A percentile compares a stretch with the other conserved stretches of the same genome.
These are phyloP conservation scores for Clitopilus passeckerianus DNA, from an alignment of 768 basidiomycete genomes.

Conservation along the genomic window DNA sequence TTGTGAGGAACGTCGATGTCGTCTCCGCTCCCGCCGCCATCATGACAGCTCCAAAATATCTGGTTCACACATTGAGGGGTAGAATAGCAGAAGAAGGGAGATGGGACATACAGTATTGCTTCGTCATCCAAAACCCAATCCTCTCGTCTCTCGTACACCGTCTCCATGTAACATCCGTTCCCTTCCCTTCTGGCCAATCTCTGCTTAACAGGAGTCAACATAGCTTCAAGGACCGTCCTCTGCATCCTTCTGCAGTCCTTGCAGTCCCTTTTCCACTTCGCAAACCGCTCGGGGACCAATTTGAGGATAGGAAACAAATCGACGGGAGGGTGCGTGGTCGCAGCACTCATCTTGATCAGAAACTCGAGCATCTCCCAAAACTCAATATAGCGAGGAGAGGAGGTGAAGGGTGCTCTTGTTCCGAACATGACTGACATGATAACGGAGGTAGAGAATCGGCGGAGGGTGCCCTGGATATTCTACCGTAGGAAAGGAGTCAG, in stretches of 20 bases:
- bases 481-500: neutral
- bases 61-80: too few species aligned
- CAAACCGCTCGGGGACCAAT: constrained; percentile 11
- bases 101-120: neutral
- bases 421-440: neutral
- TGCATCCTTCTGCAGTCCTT: constrained; percentile 2
- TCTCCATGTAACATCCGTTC: constrained; percentile 20
- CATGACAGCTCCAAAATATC: constrained; percentile 19
- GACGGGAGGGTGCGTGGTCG: neutral
- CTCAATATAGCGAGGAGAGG: neutral
- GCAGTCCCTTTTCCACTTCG: constrained; percentile 11
- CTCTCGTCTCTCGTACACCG: constrained; percentile 4
- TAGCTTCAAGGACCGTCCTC: neutral
- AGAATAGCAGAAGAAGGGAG: neutral
- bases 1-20: constrained; percentile 13
- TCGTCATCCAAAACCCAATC: constrained; percentile 3
- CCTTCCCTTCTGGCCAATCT: constrained; percentile 10
- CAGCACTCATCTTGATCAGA: neutral
- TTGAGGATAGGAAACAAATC: constrained; percentile 2
- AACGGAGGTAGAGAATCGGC: neutral
- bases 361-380: neutral
- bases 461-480: neutral
- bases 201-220: constrained; percentile 3
- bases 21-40: constrained; percentile 23
- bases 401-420: neutral